Base-by-base conservation (phyloP, 192 early-diverging fungal genomes). In the Coemansia asiatica region DNA sequence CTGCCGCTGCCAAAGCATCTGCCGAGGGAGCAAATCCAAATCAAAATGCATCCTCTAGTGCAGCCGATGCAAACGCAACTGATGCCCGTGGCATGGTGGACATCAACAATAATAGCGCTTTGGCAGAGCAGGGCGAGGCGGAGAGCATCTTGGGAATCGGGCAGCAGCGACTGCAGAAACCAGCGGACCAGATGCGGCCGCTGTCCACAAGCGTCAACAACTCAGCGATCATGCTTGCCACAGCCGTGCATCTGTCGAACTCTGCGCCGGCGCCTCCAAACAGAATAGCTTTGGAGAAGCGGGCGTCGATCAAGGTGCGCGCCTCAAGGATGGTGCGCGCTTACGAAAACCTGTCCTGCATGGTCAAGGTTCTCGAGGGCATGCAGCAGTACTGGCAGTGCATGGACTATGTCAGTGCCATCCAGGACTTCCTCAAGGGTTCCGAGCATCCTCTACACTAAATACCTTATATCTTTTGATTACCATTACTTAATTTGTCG, bases 371-470 rank as follows among this genome's bases (percentile, higher is more conserved):
- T 22, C 73, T 81, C 12, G 78, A 81, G 63, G 78, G 78, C 23
- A 81, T 81, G 78, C 78, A 81, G 69, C 78, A 81, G 78, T 81
- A 81, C 59, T 81, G 78, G 78, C 78, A 81, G 60, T 81, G 78
- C 47, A 81, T 81, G 78, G 78, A 81, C 61, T 81, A 81, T 25
- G 67, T 81, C n/a, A 69, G 67, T 19, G 69, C 59, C 4, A 75
- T 81, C 36, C 78, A 81, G 56, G 61, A 72, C 15, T 63, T 81
- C 13, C 63, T 81, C 12, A 72, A 75, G 60, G 78, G 73, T 13
- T 81, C 78, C 0, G 78, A 81, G 61, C 66, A 72, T 15, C 78
- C 78, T 4, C 56, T 80, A 0, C 67, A 80, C 31, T 80, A 60
- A 63, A n/a, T 21, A 31, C 16, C 4, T 16, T 4, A 44, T 10